phyloP scores from a whole-genome alignment of 768 basidiomycete genomes.

The Suillus luteus region DNA sequence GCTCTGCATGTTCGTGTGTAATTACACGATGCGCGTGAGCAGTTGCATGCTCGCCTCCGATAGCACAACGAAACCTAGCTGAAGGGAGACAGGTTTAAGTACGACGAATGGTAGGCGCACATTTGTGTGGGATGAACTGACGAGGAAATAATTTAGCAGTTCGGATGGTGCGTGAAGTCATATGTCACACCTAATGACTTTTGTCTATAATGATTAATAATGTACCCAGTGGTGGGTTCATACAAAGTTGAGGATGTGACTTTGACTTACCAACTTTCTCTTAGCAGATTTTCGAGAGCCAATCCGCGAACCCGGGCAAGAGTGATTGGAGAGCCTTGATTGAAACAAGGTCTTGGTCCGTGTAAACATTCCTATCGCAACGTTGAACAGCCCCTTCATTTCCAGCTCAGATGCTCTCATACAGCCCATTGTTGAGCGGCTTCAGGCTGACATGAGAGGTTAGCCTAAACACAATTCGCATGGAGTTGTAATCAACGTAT shows the following conservation, averaged over 20 bases:
- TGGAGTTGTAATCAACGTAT: constrained; percentile 4
- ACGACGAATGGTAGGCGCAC: background rate
- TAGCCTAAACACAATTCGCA: constrained; percentile 15
- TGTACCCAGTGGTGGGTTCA: background rate
- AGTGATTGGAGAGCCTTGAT: background rate
- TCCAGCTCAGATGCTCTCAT: background rate
- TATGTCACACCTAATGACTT: background rate
- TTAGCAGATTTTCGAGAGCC: background rate
- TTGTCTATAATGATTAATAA: background rate
- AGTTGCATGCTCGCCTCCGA: constrained; percentile 10
- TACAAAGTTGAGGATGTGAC: background rate
- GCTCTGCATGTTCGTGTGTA: background rate
- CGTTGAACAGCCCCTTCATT: background rate
- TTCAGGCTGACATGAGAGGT: constrained; percentile 17
- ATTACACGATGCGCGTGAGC: background rate
- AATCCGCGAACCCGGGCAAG: background rate
- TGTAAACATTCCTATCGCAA: constrained; percentile 5
- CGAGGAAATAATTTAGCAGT: background rate
- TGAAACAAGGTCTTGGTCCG: background rate
- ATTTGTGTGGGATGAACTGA: background rate
- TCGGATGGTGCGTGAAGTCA: background rate
- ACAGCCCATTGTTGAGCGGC: background rate
- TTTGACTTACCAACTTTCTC: constrained; percentile 2
- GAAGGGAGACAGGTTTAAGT: constrained; percentile 12
- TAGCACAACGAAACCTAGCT: constrained; percentile 22